These are phyloP conservation scores for Daldinia concentrica DNA, from an alignment of 495 filamentous ascomycete species.

Conservation along the genomic window DNA sequence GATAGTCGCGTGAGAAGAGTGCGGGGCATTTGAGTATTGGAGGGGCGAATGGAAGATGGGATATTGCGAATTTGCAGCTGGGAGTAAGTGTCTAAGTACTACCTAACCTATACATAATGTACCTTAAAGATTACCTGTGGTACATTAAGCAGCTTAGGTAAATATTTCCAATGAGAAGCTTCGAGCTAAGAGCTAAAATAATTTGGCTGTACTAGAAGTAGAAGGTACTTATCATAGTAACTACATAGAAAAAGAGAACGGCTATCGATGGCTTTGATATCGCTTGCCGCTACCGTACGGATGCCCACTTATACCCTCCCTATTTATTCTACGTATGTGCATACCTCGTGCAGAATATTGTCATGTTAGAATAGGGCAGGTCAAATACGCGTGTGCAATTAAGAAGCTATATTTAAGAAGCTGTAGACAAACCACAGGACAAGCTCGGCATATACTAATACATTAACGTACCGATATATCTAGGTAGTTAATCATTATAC, in stretches of 20 bases:
- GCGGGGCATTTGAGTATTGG: constrained; percentile 50
- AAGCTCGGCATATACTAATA: background rate
- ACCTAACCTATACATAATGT: no score
- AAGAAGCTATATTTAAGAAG: no score
- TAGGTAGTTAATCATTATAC: background rate
- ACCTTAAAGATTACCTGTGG: no score
- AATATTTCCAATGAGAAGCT: background rate
- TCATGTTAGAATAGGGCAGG: no score
- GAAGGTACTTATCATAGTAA: constrained; percentile 31
- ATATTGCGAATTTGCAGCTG: constrained; percentile 30
- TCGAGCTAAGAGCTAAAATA: background rate
- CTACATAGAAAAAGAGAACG: constrained; percentile 17
- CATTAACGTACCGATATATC: background rate
- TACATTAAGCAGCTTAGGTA: no score
- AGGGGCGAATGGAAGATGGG: constrained; percentile 32
- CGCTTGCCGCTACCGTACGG: background rate
- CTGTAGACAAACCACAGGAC: no score
- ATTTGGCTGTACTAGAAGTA: constrained; percentile 28
- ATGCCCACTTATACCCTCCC: background rate
- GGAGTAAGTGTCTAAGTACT: no score
- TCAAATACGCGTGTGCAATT: no score
- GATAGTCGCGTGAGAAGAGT: constrained; percentile 48
- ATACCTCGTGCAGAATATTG: no score
- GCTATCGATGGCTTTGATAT: constrained; percentile 42
- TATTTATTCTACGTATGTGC: background rate